These are phyloP conservation scores for Liriodendron chinense DNA, from an alignment of 164 flowering plant genomes.

Conservation along the genomic window DNA sequence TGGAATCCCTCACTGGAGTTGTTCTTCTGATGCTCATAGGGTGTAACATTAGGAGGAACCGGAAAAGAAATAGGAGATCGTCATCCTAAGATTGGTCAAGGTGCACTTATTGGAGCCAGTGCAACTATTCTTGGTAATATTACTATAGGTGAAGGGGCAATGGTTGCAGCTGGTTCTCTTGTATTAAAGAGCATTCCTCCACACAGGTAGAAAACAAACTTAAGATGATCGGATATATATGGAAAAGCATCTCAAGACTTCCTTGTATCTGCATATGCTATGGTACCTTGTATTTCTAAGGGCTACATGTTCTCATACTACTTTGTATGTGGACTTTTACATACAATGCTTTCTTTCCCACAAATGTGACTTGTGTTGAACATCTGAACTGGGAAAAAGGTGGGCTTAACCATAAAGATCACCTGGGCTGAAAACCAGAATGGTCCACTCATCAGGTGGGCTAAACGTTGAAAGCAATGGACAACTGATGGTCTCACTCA, in stretches of 20 bases:
- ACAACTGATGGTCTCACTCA: neutral
- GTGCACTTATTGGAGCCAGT: conserved; percentile 24
- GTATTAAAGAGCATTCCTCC: conserved; percentile 71
- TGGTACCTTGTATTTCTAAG: too few relatives aligned
- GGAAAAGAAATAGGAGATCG: conserved; percentile 44
- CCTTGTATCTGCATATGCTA: too few relatives aligned
- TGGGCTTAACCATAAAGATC: neutral
- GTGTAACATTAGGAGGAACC: conserved; percentile 77
- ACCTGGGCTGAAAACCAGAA: neutral
- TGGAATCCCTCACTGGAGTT: neutral
- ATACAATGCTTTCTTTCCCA: neutral
- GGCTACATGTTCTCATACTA: neutral
- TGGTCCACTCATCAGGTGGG: neutral
- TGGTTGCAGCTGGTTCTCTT: conserved; percentile 87
- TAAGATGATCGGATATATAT: neutral
- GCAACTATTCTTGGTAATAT: conserved; percentile 82
- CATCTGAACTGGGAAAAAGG: neutral
- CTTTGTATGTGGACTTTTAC: neutral
- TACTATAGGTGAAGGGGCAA: conserved; percentile 76
- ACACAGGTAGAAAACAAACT: conserved; percentile 44
- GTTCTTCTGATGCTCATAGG: neutral
- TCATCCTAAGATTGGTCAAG: conserved; percentile 18
- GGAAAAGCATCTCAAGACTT: too few relatives aligned
- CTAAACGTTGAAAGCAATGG: neutral
- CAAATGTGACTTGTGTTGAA: neutral